phyloP scores from a whole-genome alignment of 2,329 filamentous ascomycete species.

The Xylaria sp. region DNA sequence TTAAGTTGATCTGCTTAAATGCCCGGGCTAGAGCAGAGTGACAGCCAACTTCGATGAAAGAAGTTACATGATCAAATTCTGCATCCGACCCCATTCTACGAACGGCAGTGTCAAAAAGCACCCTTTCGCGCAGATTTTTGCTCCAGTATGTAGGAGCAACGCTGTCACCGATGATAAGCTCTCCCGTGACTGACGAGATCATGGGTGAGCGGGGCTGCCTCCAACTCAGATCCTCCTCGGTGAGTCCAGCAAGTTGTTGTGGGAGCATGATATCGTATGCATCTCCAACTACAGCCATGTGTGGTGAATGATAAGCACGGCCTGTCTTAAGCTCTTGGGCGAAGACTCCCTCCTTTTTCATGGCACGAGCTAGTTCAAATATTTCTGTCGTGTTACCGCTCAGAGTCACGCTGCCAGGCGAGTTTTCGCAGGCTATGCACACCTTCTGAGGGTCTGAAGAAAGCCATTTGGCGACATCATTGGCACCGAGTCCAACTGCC shows the following conservation, averaged over 20 bases:
- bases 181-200: constrained; percentile 45
- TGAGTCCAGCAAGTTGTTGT: constrained; percentile 27
- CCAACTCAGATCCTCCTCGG: constrained; percentile 36
- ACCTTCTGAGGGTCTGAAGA: constrained; percentile 37
- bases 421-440: constrained; percentile 52
- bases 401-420: constrained; percentile 57
- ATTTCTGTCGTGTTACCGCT: constrained; percentile 59
- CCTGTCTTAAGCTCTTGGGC: constrained; percentile 58
- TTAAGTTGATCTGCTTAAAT: constrained; percentile 48
- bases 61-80: constrained; percentile 42
- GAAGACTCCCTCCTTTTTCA: constrained; percentile 58
- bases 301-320: constrained; percentile 55
- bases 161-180: constrained; percentile 22
- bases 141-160: constrained; percentile 43
- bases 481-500: constrained; percentile 47
- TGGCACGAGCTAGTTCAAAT: constrained; percentile 53
- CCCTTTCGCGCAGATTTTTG: constrained; percentile 41
- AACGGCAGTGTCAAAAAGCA: constrained; percentile 51
- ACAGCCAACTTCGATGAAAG: constrained; percentile 42
- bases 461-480: constrained; percentile 42
- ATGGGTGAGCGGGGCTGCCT: constrained; percentile 31
- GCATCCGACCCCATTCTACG: constrained; percentile 52
- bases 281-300: constrained; percentile 56
- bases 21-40: constrained; percentile 48
- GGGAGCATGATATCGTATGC: constrained; percentile 36